A percentile compares a stretch with the other conserved stretches of the same genome.
Conservation (phyloP, 2,329 filamentous ascomycete genomes). For the Diaporthe sp. region DNA sequence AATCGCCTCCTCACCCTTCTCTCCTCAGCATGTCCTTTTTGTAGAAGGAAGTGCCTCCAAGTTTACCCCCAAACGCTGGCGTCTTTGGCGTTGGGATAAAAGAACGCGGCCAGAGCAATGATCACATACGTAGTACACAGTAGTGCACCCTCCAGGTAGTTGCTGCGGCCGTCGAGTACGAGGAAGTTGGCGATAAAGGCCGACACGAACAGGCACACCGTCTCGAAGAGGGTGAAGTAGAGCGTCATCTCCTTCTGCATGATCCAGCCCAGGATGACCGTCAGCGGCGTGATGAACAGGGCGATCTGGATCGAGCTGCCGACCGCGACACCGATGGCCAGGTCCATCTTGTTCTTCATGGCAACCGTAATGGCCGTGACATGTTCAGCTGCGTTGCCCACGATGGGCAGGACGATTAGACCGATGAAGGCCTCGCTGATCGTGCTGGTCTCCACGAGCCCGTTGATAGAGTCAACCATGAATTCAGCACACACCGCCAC, state of each 20-base stretch:
- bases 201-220: constrained; percentile 86
- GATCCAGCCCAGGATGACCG: constrained; percentile 80
- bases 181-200: constrained; percentile 91
- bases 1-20: not conserved
- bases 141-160: constrained; percentile 85
- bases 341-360: constrained; percentile 82
- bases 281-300: constrained; percentile 77
- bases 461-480: constrained; percentile 77
- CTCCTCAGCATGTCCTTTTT: no score
- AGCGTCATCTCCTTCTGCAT: constrained; percentile 79
- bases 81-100: constrained; percentile 69
- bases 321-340: constrained; percentile 80
- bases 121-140: constrained; percentile 78
- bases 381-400: constrained; percentile 81
- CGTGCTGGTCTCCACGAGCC: constrained; percentile 68
- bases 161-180: constrained; percentile 86
- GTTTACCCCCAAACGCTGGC: constrained; percentile 52
- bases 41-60: not conserved
- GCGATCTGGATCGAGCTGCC: constrained; percentile 81
- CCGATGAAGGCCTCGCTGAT: constrained; percentile 79
- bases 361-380: constrained; percentile 80
- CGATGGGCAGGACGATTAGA: constrained; percentile 79
- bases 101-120: constrained; percentile 76
- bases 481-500: constrained; percentile 80
- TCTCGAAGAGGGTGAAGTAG: constrained; percentile 92